Base-by-base conservation (phyloP, 139 green algal genomes). In the Dunaliella primolecta region DNA sequence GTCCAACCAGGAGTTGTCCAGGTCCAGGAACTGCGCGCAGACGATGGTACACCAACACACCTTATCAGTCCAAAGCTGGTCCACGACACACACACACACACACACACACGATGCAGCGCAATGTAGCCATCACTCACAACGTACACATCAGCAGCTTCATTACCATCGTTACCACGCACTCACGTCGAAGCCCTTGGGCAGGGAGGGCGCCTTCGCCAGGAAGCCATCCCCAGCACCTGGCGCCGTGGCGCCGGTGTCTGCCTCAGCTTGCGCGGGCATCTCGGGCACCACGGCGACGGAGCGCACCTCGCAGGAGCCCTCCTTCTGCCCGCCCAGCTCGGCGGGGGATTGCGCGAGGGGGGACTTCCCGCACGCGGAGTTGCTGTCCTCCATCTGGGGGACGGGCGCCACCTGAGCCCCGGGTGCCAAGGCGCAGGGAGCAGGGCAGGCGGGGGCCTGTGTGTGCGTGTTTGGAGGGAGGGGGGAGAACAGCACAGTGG, bases 1-100 rank as follows among this genome's bases (percentile, higher is more conserved):
- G 20, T 92, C 90, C 24, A 92, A 75, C 87, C 89, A 91, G 20
- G 70, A 76, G 37, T 72, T 81, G 86, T 92, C 90, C 31, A 93
- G 56, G 27, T 92, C 90, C 38, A 93, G 84, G 2, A 55, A 32
- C 81, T 91, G 81, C 46, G 46, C 15, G 46, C n/a, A n/a, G n/a
- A n/a, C 36, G 75, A 71, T 1, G 34, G 23, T 57, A 2, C 78
- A 71, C 3, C 21, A 21, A 3, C 35, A 78, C 32, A 30, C 3
- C 38, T 70, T 0, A n/a, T 7, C 24, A 85, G 30, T 37, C 27
- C 25, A 29, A 30, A 78, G 33, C 34, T 37, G 1, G 24, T n/a
- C n/a, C n/a, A n/a, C n/a, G n/a, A n/a, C n/a, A n/a, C n/a, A n/a
- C n/a, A n/a, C n/a, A n/a, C n/a, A n/a, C n/a, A n/a, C n/a, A n/a